Evolutionary conservation across 768 basidiomycete genomes (phyloP), one percentile per base, ranked within the genome.

Genomic region (Thelephora ganbajun): DNA sequence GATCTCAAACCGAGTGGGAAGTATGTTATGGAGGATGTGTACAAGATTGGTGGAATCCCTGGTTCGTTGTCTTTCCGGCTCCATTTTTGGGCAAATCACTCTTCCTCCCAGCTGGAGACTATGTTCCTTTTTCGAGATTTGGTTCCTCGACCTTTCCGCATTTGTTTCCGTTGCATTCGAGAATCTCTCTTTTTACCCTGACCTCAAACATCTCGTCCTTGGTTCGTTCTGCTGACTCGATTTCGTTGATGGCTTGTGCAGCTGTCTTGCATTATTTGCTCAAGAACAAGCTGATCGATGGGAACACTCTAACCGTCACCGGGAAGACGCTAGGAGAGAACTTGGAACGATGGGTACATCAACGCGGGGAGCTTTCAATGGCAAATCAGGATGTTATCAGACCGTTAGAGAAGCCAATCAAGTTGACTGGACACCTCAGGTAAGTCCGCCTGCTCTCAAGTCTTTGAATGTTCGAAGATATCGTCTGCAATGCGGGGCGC

Each of bases 1-100:
- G 88, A 99, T 65, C 77, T 99, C 54, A 96, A 93, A 61, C 96
- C 96, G 1, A 91, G 88, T 53, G 96, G 96, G 34, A 92, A 92
- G 66, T 98, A 97, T 71, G 89, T 98, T 56, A 96, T 98, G 91
- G 92, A 93, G 65, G 88, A 98, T 59, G 79, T 99, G 7, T 80
- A 88, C 74, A 88, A 85, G 63, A 81, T 98, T 49, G 96, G 96
- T 47, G 96, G 94, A 48, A 92, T 93, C 55, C 94, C 96, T 3
- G 86, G 92, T 94, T 65, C 52, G 84, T 70, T 7, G 19, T 7
- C 6, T 43, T 19, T 11, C 19, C n/a, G n/a, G n/a, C n/a, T 13
- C 22, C 47, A 33, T 34, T 33, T 30, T 46, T 35, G n/a, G n/a
- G n/a, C n/a, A n/a, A n/a, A n/a, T n/a, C n/a, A n/a, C 48, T 47